Evolutionary conservation across 305 asterid species (phyloP).

Genomic region (Fraxinus platypoda): DNA sequence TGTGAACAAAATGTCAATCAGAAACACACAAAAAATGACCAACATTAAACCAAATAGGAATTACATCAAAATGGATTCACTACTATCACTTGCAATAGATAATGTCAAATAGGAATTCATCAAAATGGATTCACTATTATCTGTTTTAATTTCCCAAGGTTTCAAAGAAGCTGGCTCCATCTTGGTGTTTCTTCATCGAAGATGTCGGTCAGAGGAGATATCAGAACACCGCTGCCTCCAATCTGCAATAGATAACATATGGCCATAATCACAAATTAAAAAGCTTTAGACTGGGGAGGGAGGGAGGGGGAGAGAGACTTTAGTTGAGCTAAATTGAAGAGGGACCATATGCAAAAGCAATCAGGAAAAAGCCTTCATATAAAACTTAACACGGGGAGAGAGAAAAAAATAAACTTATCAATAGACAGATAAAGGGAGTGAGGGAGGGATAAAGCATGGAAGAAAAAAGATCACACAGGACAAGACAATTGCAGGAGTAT

Average conservation of each 20-base stretch:
- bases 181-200: conserved; percentile 96
- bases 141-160: conserved; percentile 38
- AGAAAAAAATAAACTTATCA: neutral
- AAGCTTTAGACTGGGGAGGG: neutral
- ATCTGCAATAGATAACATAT: neutral
- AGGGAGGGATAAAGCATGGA: neutral
- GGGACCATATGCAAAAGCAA: neutral
- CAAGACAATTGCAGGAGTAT: neutral
- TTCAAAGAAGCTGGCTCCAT: conserved; percentile 83
- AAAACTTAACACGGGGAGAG: neutral
- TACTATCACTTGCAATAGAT: no score
- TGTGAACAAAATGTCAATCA: no score
- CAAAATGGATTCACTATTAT: no score
- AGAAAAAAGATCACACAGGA: neutral
- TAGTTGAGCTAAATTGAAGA: neutral
- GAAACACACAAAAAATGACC: no score
- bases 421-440: neutral
- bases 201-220: conserved; percentile 89
- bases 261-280: neutral
- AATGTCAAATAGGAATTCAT: no score
- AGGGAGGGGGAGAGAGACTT: neutral
- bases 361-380: neutral
- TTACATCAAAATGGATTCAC: no score
- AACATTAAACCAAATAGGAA: no score
- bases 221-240: conserved; percentile 95